These are phyloP conservation scores for Aspergillus nidulans DNA, from an alignment of 495 filamentous ascomycete genomes.

Conservation along the genomic window DNA sequence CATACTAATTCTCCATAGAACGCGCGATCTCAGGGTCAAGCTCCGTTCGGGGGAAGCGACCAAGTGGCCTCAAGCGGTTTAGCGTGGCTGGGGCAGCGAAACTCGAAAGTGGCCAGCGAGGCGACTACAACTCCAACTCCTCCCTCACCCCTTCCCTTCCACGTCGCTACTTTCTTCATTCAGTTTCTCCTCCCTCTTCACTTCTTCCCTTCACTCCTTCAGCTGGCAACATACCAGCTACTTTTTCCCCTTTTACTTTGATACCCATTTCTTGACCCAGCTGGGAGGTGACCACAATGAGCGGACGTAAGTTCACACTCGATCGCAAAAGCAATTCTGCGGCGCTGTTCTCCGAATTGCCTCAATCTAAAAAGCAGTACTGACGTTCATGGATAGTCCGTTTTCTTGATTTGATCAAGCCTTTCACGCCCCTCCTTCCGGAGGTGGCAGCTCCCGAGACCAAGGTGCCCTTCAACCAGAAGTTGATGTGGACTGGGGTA, in stretches of 20 bases:
- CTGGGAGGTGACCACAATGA: slow-evolving; percentile 43
- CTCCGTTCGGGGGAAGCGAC: slow-evolving; percentile 25
- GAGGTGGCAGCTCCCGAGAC: slow-evolving; percentile 95
- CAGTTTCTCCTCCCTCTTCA: slow-evolving; percentile 35
- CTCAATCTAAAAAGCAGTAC: slow-evolving; percentile 28
- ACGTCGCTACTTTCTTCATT: slow-evolving; percentile 27
- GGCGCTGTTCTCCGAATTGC: slow-evolving; percentile 22
- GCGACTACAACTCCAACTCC: slow-evolving; percentile 14
- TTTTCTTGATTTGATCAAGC: slow-evolving; percentile 99
- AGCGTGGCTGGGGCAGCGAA: slow-evolving; percentile 31
- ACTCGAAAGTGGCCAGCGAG: slow-evolving; percentile 42
- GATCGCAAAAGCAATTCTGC: slow-evolving; percentile 31
- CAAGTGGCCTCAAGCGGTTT: slow-evolving; percentile 43
- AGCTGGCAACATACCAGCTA: slow-evolving; percentile 56
- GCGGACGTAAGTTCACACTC: slow-evolving; percentile 43
- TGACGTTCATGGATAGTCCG: slow-evolving; percentile 61
- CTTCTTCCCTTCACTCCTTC: slow-evolving; percentile 38
- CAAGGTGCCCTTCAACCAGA: slow-evolving; percentile 98
- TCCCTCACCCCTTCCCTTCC: slow-evolving; percentile 28
- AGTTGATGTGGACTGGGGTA: slow-evolving; percentile 98
- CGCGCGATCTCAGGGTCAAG: neutral
- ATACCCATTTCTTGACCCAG: slow-evolving; percentile 19
- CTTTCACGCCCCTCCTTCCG: slow-evolving; percentile 97
- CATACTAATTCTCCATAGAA: neutral
- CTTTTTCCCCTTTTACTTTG: slow-evolving; percentile 13